A percentile compares a stretch with the other conserved stretches of the same genome.
phyloP scores from a whole-genome alignment of 768 basidiomycete genomes.

The Hericium alpestre region DNA sequence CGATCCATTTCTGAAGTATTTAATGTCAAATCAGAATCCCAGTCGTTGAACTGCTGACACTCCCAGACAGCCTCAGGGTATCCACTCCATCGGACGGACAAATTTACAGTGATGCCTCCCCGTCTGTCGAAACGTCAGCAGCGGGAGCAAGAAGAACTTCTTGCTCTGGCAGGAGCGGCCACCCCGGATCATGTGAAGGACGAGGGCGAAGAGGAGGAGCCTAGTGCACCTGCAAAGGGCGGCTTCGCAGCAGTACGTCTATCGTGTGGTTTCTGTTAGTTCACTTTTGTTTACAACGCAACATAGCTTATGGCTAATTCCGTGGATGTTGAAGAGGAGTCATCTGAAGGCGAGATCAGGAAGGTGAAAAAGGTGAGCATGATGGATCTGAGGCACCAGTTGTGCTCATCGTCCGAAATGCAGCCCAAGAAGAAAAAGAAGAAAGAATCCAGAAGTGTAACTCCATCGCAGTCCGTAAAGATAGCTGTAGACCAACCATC shows the following conservation, averaged over 20 bases:
- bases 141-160: conserved; percentile 72
- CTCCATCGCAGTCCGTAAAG: not conserved
- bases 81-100: not conserved
- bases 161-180: conserved; percentile 33
- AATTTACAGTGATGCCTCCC: conserved; percentile 43
- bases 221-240: not conserved
- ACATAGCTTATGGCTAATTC: conserved; percentile 8
- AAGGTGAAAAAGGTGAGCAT: conserved; percentile 15
- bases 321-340: not conserved
- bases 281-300: not conserved
- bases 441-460: conserved; percentile 6
- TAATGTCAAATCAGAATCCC: no score
- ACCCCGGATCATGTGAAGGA: conserved; percentile 24
- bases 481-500: conserved; percentile 1
- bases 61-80: no score
- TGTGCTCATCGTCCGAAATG: not conserved
- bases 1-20: no score
- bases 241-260: conserved; percentile 12
- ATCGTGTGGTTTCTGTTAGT: not conserved
- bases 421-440: conserved; percentile 34
- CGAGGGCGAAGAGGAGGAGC: conserved; percentile 8
- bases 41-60: no score
- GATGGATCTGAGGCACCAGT: conserved; percentile 18
- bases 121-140: conserved; percentile 80
- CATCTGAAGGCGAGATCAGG: not conserved